Percentiles rank a stretch among this genome's conserved stretches.
These are phyloP conservation scores for Schwanniomyces occidentalis DNA, from an alignment of 805 yeast genomes.

Conservation along the genomic window DNA sequence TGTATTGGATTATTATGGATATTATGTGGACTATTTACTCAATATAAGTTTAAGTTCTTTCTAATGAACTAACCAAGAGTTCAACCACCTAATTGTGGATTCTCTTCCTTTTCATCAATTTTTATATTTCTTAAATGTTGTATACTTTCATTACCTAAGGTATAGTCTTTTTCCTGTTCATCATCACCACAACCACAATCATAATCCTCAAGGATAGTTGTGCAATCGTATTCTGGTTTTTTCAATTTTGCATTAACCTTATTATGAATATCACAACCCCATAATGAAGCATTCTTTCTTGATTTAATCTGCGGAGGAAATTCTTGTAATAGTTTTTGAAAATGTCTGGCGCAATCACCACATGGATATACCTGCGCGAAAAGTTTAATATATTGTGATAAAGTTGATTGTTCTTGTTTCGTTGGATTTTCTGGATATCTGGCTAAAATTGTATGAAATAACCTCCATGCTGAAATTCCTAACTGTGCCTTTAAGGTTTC, in stretches of 20 bases:
- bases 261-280: constrained; percentile 96
- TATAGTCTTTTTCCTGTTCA: constrained; percentile 51
- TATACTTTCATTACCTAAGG: constrained; percentile 33
- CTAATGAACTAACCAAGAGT: background rate
- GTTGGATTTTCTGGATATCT: constrained; percentile 87
- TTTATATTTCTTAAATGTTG: constrained; percentile 48
- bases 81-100: constrained; percentile 45
- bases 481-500: constrained; percentile 78
- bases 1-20: constrained; percentile 1
- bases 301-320: constrained; percentile 84
- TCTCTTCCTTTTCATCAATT: constrained; percentile 47
- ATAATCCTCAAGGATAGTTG: constrained; percentile 81
- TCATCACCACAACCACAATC: constrained; percentile 94
- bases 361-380: constrained; percentile 96
- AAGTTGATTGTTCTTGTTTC: constrained; percentile 58
- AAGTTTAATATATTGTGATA: constrained; percentile 61
- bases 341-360: constrained; percentile 95
- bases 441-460: constrained; percentile 89
- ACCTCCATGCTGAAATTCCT: constrained; percentile 88
- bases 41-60: background rate
- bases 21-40: background rate
- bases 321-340: constrained; percentile 62
- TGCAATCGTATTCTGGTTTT: constrained; percentile 80
- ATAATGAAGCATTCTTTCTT: constrained; percentile 79
- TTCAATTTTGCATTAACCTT: constrained; percentile 72